phyloP scores from a whole-genome alignment of 305 asterid genomes.

The Rubia peregrina region DNA sequence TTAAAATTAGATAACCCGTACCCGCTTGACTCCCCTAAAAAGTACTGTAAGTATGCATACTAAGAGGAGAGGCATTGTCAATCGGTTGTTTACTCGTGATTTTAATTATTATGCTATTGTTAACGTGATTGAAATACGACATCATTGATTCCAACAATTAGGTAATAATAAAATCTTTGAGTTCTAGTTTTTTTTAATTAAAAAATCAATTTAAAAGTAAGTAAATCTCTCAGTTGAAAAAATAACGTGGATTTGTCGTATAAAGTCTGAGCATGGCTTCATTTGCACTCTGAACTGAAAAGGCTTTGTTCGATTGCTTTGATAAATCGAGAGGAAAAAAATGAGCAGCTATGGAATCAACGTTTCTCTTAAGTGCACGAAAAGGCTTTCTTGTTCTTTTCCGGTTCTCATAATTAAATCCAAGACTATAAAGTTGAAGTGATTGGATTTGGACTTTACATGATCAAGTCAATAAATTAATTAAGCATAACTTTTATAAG shows the following conservation, averaged over 20 bases:
- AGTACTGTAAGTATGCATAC: no score
- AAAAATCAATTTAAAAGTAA: neutral
- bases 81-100: neutral
- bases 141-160: neutral
- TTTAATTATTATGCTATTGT: neutral
- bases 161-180: neutral
- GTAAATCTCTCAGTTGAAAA: neutral
- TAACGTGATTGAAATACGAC: neutral
- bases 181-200: neutral
- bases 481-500: no score
- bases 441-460: no score
- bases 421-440: no score
- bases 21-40: conserved; percentile 37
- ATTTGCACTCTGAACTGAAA: conserved; percentile 4
- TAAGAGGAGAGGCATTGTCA: neutral
- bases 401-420: no score
- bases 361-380: no score
- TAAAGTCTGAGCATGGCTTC: conserved; percentile 4
- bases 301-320: neutral
- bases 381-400: no score
- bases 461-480: no score
- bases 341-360: no score
- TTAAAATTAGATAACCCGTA: no score
- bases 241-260: neutral
- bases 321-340: neutral